phyloP scores from a whole-genome alignment of 2,329 filamentous ascomycete species.

The Ceratocystis smalleyi region DNA sequence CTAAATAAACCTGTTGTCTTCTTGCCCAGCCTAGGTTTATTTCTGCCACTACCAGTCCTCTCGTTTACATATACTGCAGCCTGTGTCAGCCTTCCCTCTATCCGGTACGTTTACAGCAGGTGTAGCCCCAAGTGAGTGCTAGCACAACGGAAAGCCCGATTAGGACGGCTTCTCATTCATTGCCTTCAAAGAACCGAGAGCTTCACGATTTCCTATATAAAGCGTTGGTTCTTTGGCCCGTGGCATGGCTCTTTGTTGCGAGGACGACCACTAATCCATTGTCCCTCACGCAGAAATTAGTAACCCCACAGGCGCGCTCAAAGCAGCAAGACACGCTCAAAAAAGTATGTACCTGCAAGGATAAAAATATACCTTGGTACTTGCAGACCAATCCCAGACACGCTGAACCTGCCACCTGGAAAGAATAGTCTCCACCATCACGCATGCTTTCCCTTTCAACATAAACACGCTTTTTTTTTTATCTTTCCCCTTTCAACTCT shows the following conservation, averaged over 20 bases:
- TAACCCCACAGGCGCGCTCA: slow-evolving; percentile 15
- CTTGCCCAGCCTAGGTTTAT: background rate
- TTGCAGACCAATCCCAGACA: slow-evolving; percentile 13
- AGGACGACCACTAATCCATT: background rate
- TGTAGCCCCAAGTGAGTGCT: background rate
- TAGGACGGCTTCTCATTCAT: background rate
- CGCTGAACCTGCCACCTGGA: slow-evolving; percentile 10
- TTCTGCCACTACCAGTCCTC: background rate
- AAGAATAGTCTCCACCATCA: slow-evolving; percentile 17
- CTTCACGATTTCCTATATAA: too few species aligned
- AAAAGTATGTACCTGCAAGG: slow-evolving; percentile 23
- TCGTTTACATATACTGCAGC: background rate
- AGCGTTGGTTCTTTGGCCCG: background rate
- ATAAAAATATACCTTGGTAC: slow-evolving; percentile 11
- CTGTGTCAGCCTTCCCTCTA: background rate
- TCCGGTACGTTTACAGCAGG: background rate
- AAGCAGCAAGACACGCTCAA: slow-evolving; percentile 11
- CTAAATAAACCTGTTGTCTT: slow-evolving; percentile 1
- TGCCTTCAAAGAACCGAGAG: background rate
- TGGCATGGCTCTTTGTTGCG: background rate
- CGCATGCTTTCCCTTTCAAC: slow-evolving; percentile 15
- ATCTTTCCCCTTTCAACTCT: slow-evolving; percentile 10
- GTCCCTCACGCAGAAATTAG: background rate
- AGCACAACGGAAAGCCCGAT: background rate
- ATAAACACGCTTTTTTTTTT: slow-evolving; percentile 16